phyloP scores from a whole-genome alignment of 1,284 basidiomycete genomes.

The Papiliotrema fonsecae region DNA sequence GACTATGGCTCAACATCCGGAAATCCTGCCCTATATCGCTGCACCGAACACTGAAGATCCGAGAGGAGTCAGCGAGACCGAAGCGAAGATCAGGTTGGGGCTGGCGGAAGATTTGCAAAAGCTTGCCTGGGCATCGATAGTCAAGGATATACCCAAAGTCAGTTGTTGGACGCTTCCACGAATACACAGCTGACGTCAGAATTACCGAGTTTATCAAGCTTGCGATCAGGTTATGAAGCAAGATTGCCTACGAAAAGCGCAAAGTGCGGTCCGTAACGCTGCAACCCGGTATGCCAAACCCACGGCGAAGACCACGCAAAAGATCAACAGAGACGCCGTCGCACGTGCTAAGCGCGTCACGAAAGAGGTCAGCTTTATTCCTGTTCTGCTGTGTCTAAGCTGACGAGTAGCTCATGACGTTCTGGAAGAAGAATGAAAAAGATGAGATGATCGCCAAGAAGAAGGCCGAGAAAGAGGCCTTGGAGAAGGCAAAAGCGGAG shows the following conservation, averaged over 20 bases:
- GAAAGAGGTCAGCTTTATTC: conserved; percentile 29
- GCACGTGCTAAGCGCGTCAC: conserved; percentile 56
- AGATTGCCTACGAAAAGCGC: conserved; percentile 25
- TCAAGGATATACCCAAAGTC: conserved; percentile 77
- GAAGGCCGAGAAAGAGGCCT: conserved; percentile 89
- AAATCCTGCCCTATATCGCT: not conserved
- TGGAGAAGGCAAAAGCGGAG: conserved; percentile 83
- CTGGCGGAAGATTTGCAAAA: conserved; percentile 72
- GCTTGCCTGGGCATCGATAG: conserved; percentile 81
- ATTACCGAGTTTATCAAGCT: conserved; percentile 68
- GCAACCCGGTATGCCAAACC: conserved; percentile 76
- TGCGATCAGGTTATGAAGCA: conserved; percentile 60
- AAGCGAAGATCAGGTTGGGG: conserved; percentile 32
- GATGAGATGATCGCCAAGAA: conserved; percentile 83
- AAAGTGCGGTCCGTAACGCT: conserved; percentile 57
- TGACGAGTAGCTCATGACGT: conserved; percentile 71
- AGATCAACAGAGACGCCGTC: conserved; percentile 66
- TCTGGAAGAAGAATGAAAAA: conserved; percentile 98
- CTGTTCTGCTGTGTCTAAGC: not conserved
- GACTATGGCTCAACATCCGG: not conserved
- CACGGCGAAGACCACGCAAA: conserved; percentile 71
- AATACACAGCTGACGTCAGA: conserved; percentile 50
- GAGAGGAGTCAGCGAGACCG: conserved; percentile 34
- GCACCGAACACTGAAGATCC: conserved; percentile 34
- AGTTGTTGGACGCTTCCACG: conserved; percentile 6